phyloP scores from a whole-genome alignment of 1,284 basidiomycete genomes.

The Exobasidium cylindrosporum region DNA sequence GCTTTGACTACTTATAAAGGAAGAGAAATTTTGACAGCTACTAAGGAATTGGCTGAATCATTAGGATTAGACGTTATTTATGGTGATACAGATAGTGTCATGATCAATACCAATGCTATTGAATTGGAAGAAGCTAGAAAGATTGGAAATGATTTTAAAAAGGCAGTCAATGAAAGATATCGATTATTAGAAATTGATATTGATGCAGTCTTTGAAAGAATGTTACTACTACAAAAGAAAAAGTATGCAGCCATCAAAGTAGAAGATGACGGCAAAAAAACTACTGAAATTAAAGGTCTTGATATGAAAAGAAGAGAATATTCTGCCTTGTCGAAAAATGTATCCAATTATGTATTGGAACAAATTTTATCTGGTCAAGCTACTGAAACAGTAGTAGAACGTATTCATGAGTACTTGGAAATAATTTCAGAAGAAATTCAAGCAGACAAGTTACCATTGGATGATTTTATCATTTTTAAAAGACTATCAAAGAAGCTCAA shows the following conservation, averaged over 20 bases:
- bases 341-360: constrained; percentile 68
- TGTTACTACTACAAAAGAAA: constrained; percentile 95
- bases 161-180: constrained; percentile 92
- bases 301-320: constrained; percentile 99
- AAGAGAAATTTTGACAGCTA: constrained; percentile 91
- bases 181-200: constrained; percentile 94
- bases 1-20: constrained; percentile 97
- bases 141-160: constrained; percentile 90
- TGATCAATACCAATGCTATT: constrained; percentile 92
- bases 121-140: constrained; percentile 82
- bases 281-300: constrained; percentile 83
- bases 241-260: constrained; percentile 94
- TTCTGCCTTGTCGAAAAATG: constrained; percentile 82
- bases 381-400: constrained; percentile 82
- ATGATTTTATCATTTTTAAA: constrained; percentile 82
- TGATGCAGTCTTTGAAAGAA: constrained; percentile 87
- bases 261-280: constrained; percentile 56
- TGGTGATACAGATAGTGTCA: constrained; percentile 97
- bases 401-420: constrained; percentile 86
- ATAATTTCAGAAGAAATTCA: constrained; percentile 74
- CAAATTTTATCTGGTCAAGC: constrained; percentile 87
- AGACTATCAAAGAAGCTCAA: constrained; percentile 52
- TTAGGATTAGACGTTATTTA: constrained; percentile 92
- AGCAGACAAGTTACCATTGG: constrained; percentile 72
- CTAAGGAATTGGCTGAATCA: constrained; percentile 85